These are phyloP conservation scores for Phlebiopsis gigantea DNA, from an alignment of 768 basidiomycete species.

Conservation along the genomic window DNA sequence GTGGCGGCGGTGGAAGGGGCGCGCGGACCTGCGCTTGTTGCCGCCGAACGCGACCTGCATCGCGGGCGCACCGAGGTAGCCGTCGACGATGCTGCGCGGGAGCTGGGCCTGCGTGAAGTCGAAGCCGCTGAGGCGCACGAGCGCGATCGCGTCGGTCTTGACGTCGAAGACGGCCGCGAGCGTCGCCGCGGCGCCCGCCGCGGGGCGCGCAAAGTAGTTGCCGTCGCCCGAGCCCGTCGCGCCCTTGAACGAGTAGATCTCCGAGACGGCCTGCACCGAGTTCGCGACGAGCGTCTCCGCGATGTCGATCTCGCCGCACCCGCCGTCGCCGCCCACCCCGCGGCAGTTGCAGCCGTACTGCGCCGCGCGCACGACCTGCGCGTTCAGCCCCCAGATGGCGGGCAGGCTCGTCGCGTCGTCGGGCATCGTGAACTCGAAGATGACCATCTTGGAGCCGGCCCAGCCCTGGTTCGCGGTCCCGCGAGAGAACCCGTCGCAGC, in stretches of 20 bases:
- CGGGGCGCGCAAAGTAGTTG: constrained; percentile 22
- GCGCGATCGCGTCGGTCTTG: constrained; percentile 20
- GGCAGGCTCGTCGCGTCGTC: constrained; percentile 17
- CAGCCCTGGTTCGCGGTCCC: constrained; percentile 27
- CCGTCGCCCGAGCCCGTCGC: constrained; percentile 23
- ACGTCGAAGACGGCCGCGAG: constrained; percentile 18
- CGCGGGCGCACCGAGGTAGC: constrained; percentile 20
- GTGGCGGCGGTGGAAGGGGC: constrained; percentile 2
- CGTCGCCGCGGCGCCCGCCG: constrained; percentile 12
- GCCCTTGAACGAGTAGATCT: constrained; percentile 28
- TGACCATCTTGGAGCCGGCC: constrained; percentile 22
- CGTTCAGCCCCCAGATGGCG: constrained; percentile 26
- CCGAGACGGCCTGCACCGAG: constrained; percentile 21
- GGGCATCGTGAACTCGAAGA: constrained; percentile 26
- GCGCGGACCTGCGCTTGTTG: background rate
- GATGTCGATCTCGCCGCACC: constrained; percentile 27
- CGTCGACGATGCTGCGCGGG: constrained; percentile 20
- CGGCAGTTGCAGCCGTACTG: constrained; percentile 31
- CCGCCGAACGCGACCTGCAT: constrained; percentile 18
- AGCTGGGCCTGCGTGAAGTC: constrained; percentile 21
- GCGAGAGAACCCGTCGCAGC: constrained; percentile 25
- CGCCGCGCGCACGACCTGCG: constrained; percentile 24
- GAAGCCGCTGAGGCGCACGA: constrained; percentile 20
- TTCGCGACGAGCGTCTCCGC: constrained; percentile 22
- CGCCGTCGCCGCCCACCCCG: constrained; percentile 16